Evolutionary conservation across 2,329 filamentous ascomycete species (phyloP).

Genomic region (Sarocladiaceae sp.): DNA sequence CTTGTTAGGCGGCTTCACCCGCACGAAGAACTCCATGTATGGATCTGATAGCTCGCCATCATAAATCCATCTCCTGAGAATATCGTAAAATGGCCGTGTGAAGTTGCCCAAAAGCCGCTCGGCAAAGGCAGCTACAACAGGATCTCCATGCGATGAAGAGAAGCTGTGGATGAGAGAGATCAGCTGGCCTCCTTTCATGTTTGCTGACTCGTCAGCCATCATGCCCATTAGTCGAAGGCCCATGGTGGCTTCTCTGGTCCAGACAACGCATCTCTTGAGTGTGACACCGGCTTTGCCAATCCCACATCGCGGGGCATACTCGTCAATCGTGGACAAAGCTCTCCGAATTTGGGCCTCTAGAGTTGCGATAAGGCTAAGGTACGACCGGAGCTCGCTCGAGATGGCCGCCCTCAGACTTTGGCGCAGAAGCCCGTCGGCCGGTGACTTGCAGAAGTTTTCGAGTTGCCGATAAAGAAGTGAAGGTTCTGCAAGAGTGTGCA

Average conservation of each 20-base stretch:
- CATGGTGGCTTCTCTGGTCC: slow-evolving; percentile 97
- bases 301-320: slow-evolving; percentile 60
- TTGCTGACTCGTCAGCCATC: slow-evolving; percentile 87
- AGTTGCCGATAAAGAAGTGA: slow-evolving; percentile 85
- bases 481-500: slow-evolving; percentile 88
- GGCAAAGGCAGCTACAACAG: slow-evolving; percentile 88
- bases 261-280: slow-evolving; percentile 90
- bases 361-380: slow-evolving; percentile 85
- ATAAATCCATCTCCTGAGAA: slow-evolving; percentile 95
- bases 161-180: slow-evolving; percentile 93
- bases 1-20: slow-evolving; percentile 61
- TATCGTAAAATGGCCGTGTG: slow-evolving; percentile 93
- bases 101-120: slow-evolving; percentile 83
- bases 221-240: slow-evolving; percentile 88
- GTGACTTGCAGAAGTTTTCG: slow-evolving; percentile 75
- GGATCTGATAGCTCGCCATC: slow-evolving; percentile 97
- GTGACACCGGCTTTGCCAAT: slow-evolving; percentile 88
- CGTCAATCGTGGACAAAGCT: slow-evolving; percentile 71
- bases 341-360: slow-evolving; percentile 87
- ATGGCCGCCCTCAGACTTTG: slow-evolving; percentile 91
- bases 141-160: slow-evolving; percentile 90
- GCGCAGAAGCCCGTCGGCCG: slow-evolving; percentile 78
- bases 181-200: slow-evolving; percentile 79
- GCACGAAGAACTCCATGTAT: slow-evolving; percentile 92
- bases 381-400: slow-evolving; percentile 78